phyloP scores from a whole-genome alignment of 2,329 filamentous ascomycete genomes.

The Gaeumannomyces sp. region DNA sequence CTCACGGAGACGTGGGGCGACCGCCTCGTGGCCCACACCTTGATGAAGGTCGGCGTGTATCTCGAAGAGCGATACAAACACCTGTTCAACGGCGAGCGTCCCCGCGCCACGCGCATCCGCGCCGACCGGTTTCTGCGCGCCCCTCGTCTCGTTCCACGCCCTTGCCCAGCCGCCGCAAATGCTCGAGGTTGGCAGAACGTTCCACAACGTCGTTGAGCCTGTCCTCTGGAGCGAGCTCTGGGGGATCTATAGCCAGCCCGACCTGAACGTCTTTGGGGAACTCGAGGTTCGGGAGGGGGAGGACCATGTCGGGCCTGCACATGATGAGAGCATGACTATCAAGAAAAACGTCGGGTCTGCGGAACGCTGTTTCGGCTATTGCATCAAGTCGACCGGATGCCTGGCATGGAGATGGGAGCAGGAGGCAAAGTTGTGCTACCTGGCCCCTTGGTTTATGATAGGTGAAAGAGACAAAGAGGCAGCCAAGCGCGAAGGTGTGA shows the following conservation, averaged over 20 bases:
- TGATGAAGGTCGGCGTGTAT: conserved; percentile 48
- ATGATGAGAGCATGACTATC: conserved; percentile 37
- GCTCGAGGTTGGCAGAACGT: conserved; percentile 35
- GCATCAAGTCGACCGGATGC: conserved; percentile 26
- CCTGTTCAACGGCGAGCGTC: conserved; percentile 50
- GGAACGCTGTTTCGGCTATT: conserved; percentile 30
- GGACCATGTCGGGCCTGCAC: conserved; percentile 40
- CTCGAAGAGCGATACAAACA: conserved; percentile 48
- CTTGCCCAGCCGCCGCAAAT: conserved; percentile 39
- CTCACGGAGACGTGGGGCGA: conserved; percentile 49
- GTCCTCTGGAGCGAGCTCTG: conserved; percentile 46
- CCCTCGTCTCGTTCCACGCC: conserved; percentile 49
- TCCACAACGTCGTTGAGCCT: conserved; percentile 31
- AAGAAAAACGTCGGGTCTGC: conserved; percentile 28
- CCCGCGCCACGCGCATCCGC: conserved; percentile 41
- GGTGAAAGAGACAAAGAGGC: conserved; percentile 26
- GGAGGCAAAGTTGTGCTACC: conserved; percentile 32
- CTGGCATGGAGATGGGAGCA: conserved; percentile 47
- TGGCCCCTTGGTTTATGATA: conserved; percentile 44
- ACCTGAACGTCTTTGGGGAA: conserved; percentile 30
- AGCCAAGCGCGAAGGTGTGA: conserved; percentile 18
- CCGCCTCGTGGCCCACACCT: conserved; percentile 44
- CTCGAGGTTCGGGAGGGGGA: conserved; percentile 31
- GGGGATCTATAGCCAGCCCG: conserved; percentile 38
- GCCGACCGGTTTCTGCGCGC: conserved; percentile 46